Evolutionary conservation across 2,329 filamentous ascomycete genomes (phyloP).

Genomic region (Cercospora sesami): DNA sequence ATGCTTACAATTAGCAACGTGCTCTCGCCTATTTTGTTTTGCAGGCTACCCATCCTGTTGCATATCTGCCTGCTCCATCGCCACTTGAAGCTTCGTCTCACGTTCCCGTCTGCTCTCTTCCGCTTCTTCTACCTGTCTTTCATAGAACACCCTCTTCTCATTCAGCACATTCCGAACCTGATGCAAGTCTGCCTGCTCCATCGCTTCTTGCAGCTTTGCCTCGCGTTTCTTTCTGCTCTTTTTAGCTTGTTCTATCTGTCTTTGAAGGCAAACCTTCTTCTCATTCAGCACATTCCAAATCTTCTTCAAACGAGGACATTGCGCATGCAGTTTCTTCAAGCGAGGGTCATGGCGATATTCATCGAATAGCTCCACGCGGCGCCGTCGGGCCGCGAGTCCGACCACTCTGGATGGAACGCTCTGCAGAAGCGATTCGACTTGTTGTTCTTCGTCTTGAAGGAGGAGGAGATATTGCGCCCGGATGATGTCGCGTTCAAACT

Average conservation of each 20-base stretch:
- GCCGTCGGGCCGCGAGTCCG: neutral
- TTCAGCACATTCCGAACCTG: neutral
- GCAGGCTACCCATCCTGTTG: neutral
- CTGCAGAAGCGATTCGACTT: neutral
- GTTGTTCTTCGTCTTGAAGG: neutral
- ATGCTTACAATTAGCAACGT: neutral
- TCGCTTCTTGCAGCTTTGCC: too few relatives aligned
- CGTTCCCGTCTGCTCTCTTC: neutral
- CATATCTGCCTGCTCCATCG: too few relatives aligned
- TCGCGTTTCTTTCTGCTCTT: neutral
- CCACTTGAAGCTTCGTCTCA: too few relatives aligned
- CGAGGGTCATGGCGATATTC: neutral
- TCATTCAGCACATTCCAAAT: neutral
- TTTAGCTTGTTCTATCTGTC: neutral
- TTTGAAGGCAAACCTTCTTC: neutral
- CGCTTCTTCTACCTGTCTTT: neutral
- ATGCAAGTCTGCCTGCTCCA: too few relatives aligned
- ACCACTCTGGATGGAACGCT: neutral
- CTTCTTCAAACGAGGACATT: neutral
- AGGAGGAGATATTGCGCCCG: neutral
- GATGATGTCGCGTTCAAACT: neutral
- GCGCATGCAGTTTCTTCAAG: neutral
- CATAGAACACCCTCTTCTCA: neutral
- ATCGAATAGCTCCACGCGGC: neutral
- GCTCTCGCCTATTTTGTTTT: neutral